Conservation (phyloP, 78 protist genomes). For the Speleostelium caveatum region DNA sequence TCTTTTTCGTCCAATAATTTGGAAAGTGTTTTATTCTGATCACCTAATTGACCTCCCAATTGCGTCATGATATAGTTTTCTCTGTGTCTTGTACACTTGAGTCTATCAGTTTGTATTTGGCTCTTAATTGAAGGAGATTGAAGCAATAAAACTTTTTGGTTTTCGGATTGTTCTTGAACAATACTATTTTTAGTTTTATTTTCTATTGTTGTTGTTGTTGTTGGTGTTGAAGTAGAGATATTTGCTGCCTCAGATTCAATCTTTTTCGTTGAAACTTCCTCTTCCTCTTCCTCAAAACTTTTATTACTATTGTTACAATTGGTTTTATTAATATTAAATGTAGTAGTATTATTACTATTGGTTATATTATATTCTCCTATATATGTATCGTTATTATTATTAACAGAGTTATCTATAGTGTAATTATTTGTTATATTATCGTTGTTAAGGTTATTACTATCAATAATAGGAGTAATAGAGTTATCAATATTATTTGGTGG, state of each 20-base stretch:
- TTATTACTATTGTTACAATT: too few relatives aligned
- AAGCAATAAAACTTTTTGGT: neutral
- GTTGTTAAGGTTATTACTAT: neutral
- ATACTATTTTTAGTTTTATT: too few relatives aligned
- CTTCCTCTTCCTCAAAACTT: too few relatives aligned
- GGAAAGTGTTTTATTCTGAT: neutral
- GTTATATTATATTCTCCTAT: neutral
- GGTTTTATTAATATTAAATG: too few relatives aligned
- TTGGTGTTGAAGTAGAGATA: too few relatives aligned
- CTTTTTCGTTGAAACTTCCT: too few relatives aligned
- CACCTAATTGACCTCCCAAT: slow-evolving; percentile 32
- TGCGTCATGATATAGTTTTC: slow-evolving; percentile 48
- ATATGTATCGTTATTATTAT: neutral
- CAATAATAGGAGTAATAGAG: too few relatives aligned
- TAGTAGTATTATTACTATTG: too few relatives aligned
- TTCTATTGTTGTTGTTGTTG: too few relatives aligned
- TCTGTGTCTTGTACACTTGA: slow-evolving; percentile 55
- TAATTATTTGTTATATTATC: neutral
- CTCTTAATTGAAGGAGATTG: neutral
- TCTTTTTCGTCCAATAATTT: slow-evolving; percentile 37
- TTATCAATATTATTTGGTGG: neutral
- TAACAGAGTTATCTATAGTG: neutral
- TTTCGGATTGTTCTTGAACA: too few relatives aligned
- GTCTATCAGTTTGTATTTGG: slow-evolving; percentile 1
- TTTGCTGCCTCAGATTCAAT: too few relatives aligned